phyloP scores from a whole-genome alignment of 352 stramenopile genomes.

The Aphanomyces cochlioides region DNA sequence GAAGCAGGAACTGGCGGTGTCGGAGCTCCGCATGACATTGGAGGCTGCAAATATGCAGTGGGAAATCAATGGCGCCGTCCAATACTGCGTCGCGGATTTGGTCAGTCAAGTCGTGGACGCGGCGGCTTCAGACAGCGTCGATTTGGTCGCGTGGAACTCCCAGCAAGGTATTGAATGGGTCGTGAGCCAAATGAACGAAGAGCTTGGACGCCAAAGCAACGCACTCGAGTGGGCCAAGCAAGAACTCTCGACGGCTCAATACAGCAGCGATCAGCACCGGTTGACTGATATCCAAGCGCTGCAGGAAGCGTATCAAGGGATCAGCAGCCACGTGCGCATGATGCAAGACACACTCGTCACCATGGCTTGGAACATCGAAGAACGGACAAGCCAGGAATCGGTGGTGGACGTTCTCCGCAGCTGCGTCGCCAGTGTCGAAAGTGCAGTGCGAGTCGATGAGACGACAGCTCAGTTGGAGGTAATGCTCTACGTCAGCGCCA shows the following conservation, averaged over 20 bases:
- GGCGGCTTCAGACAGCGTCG: neutral
- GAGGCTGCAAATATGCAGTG: too few relatives aligned
- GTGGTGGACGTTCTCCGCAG: constrained; percentile 7
- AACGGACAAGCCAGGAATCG: constrained; percentile 10
- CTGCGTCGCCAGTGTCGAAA: constrained; percentile 9
- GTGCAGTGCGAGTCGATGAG: neutral
- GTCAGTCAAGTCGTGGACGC: constrained; percentile 17
- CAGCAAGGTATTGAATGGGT: constrained; percentile 6
- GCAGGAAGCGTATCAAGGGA: neutral
- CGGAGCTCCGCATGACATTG: too few relatives aligned
- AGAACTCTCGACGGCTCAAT: neutral
- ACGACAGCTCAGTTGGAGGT: constrained; percentile 8
- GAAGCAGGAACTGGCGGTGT: too few relatives aligned
- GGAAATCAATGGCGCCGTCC: neutral
- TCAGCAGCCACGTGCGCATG: neutral
- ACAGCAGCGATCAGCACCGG: neutral
- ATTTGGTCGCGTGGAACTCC: neutral
- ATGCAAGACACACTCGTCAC: constrained; percentile 22
- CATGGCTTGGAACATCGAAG: constrained; percentile 31
- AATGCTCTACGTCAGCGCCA: neutral
- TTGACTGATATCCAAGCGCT: constrained; percentile 6
- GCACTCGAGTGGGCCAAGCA: neutral
- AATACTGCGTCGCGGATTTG: neutral
- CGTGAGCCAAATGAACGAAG: neutral
- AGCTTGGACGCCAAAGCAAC: neutral